Evolutionary conservation across 2,329 filamentous ascomycete species (phyloP).

Genomic region (Chrysosphaeria jannelii): DNA sequence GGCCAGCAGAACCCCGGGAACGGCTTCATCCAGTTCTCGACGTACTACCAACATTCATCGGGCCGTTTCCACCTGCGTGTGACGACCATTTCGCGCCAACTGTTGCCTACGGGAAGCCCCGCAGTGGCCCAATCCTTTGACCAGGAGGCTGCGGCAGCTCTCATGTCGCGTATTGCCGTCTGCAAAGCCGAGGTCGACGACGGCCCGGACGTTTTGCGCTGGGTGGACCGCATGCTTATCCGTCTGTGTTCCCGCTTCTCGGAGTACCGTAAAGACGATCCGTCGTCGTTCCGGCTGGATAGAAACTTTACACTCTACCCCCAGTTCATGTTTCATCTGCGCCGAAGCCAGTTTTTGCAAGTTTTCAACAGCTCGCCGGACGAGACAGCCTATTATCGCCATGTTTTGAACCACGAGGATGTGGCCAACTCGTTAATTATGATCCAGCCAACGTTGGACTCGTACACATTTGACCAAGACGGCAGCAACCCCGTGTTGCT

Average conservation of each 20-base stretch:
- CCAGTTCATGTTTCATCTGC: conserved; percentile 98
- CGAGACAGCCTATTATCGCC: conserved; percentile 95
- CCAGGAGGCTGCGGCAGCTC: conserved; percentile 84
- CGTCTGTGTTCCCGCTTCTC: conserved; percentile 86
- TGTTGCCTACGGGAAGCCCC: conserved; percentile 82
- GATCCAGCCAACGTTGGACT: conserved; percentile 94
- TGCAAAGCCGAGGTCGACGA: conserved; percentile 98
- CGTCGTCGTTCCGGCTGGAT: conserved; percentile 82
- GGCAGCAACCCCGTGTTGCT: conserved; percentile 78
- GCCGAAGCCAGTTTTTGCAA: conserved; percentile 87
- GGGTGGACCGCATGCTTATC: conserved; percentile 97
- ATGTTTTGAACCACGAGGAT: conserved; percentile 91
- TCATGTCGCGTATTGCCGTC: conserved; percentile 97
- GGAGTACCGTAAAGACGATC: conserved; percentile 93
- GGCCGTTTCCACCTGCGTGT: conserved; percentile 90
- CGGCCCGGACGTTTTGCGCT: conserved; percentile 87
- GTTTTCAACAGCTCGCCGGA: conserved; percentile 99
- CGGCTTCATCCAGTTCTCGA: conserved; percentile 93
- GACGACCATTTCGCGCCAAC: conserved; percentile 69
- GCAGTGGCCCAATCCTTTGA: conserved; percentile 93
- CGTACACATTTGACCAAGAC: conserved; percentile 89
- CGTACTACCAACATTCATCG: conserved; percentile 92
- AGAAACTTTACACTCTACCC: conserved; percentile 98
- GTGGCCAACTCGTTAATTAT: conserved; percentile 91
- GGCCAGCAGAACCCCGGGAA: conserved; percentile 56